Evolutionary conservation across 208 protist species (phyloP), one percentile per base, ranked within the genome.

Genomic region (Acanthamoeba triangularis): DNA sequence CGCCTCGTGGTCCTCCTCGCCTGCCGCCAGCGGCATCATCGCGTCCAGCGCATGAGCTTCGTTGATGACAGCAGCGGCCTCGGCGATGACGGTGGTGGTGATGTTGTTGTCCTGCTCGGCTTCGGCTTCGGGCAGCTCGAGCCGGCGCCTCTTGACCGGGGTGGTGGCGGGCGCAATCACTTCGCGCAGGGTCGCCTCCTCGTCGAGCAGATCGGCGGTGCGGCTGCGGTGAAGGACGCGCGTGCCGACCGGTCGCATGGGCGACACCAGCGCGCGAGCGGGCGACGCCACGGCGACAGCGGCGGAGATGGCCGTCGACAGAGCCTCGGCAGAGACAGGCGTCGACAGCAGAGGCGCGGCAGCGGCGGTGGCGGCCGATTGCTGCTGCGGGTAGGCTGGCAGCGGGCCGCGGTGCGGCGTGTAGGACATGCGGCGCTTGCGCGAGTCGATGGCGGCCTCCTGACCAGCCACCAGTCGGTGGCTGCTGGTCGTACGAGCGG

Each of bases 401-500:
- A 74, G 65, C 3, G 65, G 65, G 11, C 65, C 65, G 65, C 65
- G 65, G 65, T 84, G 74, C 11, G 74, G 74, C 37, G 74, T 54
- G 18, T 84, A 84, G 16, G 74, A 84, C 44, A 84, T 54, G 74
- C 74, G 74, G 74, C 74, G 74, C 44, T 84, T 84, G 35, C 35
- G 35, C 20, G n/a, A 18, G 20, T 41, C 74, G 23, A 18, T 35
- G 44, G 20, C 74, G 23, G 18, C 41, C 33, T 30, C 25, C 20
- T n/a, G 61, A 11, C 61, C 61, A 10, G 8, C 30, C 35, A 84
- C 8, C 30, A 74, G 65, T n/a, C 65, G 65, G n/a, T 74, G 30
- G 6, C 25, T 28, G 65, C 25, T 11, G 65, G 23, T 35, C 30
- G 65, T 35, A n/a, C 65, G 65, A 11, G 20, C n/a, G 65, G 25